Conservation (phyloP, 257 asterid genomes). For the Nicotiana paniculata region DNA sequence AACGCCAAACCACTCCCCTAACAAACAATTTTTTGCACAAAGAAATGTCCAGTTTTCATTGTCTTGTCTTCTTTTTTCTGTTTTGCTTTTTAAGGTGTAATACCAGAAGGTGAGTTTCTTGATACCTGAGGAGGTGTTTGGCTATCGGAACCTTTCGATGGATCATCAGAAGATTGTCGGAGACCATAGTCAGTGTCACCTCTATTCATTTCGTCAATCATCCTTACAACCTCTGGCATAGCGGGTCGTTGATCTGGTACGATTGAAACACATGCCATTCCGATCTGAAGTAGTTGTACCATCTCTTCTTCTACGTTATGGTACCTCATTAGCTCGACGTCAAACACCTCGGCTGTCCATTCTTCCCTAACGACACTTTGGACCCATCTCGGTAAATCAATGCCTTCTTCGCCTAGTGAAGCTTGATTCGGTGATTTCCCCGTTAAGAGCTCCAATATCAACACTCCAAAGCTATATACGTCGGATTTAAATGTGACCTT, state of each 20-base stretch:
- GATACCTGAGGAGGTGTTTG: constrained; percentile 74
- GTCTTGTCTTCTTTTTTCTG: too few species aligned
- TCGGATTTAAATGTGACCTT: constrained; percentile 75
- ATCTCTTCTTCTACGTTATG: constrained; percentile 95
- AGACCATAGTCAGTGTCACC: constrained; percentile 41
- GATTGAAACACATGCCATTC: constrained; percentile 77
- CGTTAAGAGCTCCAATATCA: constrained; percentile 68
- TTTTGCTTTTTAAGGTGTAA: constrained; percentile 38
- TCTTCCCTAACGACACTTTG: constrained; percentile 94
- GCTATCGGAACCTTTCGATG: constrained; percentile 56
- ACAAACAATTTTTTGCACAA: too few species aligned
- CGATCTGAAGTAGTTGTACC: constrained; percentile 96
- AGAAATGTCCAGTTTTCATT: too few species aligned
- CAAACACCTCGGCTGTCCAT: constrained; percentile 98
- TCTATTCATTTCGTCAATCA: constrained; percentile 78
- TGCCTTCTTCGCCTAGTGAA: constrained; percentile 89
- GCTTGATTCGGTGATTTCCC: constrained; percentile 97
- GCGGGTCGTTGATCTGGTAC: constrained; percentile 84
- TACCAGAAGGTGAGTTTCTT: constrained; percentile 54
- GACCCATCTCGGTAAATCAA: constrained; percentile 94
- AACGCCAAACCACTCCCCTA: neutral
- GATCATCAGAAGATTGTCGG: constrained; percentile 73
- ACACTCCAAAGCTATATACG: constrained; percentile 82
- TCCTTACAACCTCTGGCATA: constrained; percentile 64
- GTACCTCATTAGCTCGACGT: constrained; percentile 85